These are phyloP conservation scores for Aspergillus sp. DNA, from an alignment of 2,329 filamentous ascomycete species.

Conservation along the genomic window DNA sequence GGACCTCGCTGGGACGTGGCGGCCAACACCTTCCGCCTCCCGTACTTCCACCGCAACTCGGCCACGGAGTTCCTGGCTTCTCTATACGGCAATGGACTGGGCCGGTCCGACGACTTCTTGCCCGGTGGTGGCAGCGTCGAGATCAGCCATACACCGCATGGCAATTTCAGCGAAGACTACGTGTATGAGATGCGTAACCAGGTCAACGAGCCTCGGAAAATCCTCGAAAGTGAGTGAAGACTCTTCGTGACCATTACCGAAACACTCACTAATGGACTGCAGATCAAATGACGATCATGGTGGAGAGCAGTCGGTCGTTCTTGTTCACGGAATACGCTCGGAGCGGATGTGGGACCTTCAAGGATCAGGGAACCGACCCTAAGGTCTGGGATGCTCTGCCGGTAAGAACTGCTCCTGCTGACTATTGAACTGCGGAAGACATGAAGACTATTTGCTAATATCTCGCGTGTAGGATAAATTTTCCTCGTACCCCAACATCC, in stretches of 20 bases:
- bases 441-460: neutral
- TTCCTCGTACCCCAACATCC: constrained; percentile 28
- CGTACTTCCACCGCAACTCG: constrained; percentile 45
- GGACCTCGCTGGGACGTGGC: constrained; percentile 38
- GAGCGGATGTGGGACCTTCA: constrained; percentile 26
- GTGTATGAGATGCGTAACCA: constrained; percentile 47
- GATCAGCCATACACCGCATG: constrained; percentile 29
- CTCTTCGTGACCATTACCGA: neutral
- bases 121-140: constrained; percentile 29
- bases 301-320: constrained; percentile 29
- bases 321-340: constrained; percentile 30
- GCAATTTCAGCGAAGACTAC: constrained; percentile 45
- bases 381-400: constrained; percentile 29
- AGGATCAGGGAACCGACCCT: constrained; percentile 27
- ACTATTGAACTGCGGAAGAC: too few relatives aligned
- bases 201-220: constrained; percentile 44
- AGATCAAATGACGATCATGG: constrained; percentile 35
- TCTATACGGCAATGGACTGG: constrained; percentile 29
- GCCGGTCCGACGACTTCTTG: constrained; percentile 27
- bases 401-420: constrained; percentile 10
- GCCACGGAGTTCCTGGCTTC: constrained; percentile 39
- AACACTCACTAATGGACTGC: neutral
- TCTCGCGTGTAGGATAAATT: constrained; percentile 24
- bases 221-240: constrained; percentile 35
- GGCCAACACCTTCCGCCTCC: constrained; percentile 40